Evolutionary conservation across 75 land plant genomes (phyloP), one percentile per base, ranked within the genome.

Genomic region (Adiantum capillusveneris): DNA sequence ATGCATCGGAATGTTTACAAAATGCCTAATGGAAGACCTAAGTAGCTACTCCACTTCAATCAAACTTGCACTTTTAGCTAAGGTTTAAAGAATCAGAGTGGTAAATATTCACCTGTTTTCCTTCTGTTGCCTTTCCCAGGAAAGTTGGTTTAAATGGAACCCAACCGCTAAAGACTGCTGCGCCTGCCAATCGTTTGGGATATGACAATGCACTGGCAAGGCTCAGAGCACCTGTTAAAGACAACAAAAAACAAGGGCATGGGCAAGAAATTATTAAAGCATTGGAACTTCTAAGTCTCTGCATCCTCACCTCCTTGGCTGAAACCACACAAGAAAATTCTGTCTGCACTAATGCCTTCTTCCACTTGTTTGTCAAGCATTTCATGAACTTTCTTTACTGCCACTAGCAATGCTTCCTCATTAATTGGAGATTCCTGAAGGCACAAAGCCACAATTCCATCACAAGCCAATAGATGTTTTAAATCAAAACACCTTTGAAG

Each of bases 231-330:
- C 93, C 96, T 90, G 74, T 29, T 65, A 3, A 34, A 34, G 9
- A 34, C 3, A 34, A 9, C 37, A 34, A 9, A 34, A 34, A 34
- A 9, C 53, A 41, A 42, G 22, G 36, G 18, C 0, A 70, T n/a
- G 19, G 22, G 16, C 16, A 60, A 19, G 25, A 21, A 27, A 42
- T 53, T 19, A 55, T 27, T 12, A 9, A 29, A 48, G 6, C n/a
- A n/a, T n/a, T n/a, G n/a, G n/a, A n/a, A n/a, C n/a, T n/a, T n/a
- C n/a, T n/a, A n/a, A n/a, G n/a, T n/a, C n/a, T n/a, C n/a, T n/a
- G n/a, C n/a, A n/a, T n/a, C 25, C 39, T 25, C 71, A 84, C 97
- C 93, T 69, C 97, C 97, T 84, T 91, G 97, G 57, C 97, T 91
- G 62, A 91, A 87, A 48, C 97, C 97, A 64, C 97, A 87, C 25